phyloP scores from a whole-genome alignment of 306 rosid species.

The Castanopsis chinensis region DNA sequence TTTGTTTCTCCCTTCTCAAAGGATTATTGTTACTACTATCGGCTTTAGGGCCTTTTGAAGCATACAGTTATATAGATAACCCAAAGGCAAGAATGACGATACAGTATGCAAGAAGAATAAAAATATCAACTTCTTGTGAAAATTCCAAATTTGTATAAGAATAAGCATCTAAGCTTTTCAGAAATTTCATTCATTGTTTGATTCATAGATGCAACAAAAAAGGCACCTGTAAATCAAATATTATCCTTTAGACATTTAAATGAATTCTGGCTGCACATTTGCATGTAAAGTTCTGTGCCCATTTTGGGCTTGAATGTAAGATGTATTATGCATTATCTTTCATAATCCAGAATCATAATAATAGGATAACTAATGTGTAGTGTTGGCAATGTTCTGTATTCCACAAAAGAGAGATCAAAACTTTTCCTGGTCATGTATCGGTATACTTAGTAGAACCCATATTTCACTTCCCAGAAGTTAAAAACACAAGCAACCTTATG shows the following conservation, averaged over 20 bases:
- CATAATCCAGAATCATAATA: neutral
- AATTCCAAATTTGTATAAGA: neutral
- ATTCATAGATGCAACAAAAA: constrained; percentile 11
- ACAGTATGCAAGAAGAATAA: constrained; percentile 6
- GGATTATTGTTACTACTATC: neutral
- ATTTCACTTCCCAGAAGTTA: neutral
- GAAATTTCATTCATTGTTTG: constrained; percentile 1
- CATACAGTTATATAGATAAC: constrained; percentile 4
- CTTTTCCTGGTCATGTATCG: neutral
- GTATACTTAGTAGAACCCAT: neutral
- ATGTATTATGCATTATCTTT: neutral
- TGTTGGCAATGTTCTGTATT: neutral
- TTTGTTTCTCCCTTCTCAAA: neutral
- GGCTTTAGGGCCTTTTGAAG: neutral
- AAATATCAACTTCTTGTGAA: constrained; percentile 11
- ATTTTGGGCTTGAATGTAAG: neutral
- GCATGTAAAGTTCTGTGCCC: neutral
- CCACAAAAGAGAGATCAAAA: neutral
- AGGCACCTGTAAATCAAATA: constrained; percentile 5
- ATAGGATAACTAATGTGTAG: neutral
- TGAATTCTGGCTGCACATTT: neutral
- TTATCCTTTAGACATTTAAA: neutral
- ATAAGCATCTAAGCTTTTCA: neutral
- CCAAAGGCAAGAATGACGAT: constrained; percentile 11
- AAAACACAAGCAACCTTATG: neutral